Conservation (phyloP, 257 asterid species). For the Apocynum venetum region DNA sequence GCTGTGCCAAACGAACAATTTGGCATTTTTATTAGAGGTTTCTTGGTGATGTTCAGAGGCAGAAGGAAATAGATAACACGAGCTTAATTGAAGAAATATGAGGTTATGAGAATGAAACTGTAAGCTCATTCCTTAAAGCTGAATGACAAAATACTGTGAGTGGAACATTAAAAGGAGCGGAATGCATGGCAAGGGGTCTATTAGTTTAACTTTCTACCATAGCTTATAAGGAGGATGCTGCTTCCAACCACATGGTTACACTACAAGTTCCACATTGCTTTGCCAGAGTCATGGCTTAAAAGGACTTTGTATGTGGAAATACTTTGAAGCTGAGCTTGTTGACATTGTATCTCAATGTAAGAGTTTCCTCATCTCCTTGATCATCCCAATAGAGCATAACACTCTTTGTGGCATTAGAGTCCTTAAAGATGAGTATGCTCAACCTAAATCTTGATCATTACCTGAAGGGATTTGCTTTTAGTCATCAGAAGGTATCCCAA, state of each 20-base stretch:
- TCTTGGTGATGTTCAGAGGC: background rate
- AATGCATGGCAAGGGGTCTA: background rate
- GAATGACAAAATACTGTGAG: background rate
- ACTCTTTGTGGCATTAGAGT: background rate
- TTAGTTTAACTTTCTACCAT: background rate
- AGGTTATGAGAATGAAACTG: background rate
- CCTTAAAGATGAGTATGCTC: background rate
- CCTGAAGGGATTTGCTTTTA: no score
- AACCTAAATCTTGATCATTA: background rate
- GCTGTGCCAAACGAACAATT: background rate
- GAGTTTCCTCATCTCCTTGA: background rate
- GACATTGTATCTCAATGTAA: background rate
- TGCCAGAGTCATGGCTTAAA: background rate
- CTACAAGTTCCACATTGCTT: background rate
- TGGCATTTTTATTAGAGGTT: background rate
- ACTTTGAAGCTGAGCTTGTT: no score
- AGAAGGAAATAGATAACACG: background rate
- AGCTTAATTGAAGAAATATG: background rate
- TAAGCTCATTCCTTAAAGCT: background rate
- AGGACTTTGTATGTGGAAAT: background rate
- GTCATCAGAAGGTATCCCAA: no score
- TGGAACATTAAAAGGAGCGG: background rate
- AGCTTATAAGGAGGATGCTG: background rate
- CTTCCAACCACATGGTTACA: background rate
- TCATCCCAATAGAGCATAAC: background rate